A percentile compares a stretch with the other conserved stretches of the same genome.
phyloP scores from a whole-genome alignment of 139 green algal species.

The Chlamydomonas incerta region DNA sequence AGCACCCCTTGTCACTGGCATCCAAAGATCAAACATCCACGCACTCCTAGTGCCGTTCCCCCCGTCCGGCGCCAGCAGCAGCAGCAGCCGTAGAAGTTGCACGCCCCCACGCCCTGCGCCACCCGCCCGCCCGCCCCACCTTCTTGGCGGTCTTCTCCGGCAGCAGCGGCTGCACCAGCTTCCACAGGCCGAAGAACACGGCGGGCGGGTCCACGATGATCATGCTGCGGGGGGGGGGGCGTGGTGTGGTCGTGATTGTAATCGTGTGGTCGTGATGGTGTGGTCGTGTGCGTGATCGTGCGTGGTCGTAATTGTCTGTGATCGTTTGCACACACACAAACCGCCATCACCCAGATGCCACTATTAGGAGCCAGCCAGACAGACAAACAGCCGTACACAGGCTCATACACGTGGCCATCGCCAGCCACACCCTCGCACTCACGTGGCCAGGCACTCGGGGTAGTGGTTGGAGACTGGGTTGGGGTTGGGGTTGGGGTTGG shows the following conservation, averaged over 20 bases:
- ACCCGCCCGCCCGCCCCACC: neutral
- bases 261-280: too few species aligned
- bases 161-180: constrained; percentile 40
- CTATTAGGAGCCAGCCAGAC: too few species aligned
- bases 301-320: neutral
- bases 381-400: too few species aligned
- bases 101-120: too few species aligned
- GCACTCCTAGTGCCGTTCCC: too few species aligned
- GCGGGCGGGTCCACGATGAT: constrained; percentile 47
- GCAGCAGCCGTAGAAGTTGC: neutral
- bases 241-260: neutral
- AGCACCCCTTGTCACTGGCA: too few species aligned
- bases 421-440: neutral
- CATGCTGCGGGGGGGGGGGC: constrained; percentile 7
- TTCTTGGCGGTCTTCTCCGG: constrained; percentile 43
- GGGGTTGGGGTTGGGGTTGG: too few species aligned
- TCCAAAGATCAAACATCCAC: too few species aligned
- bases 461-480: constrained; percentile 44
- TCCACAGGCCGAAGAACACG: constrained; percentile 44
- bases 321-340: neutral
- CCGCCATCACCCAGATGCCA: neutral
- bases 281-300: too few species aligned
- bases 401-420: too few species aligned
- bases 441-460: constrained; percentile 29
- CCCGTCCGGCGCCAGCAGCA: neutral